These are phyloP conservation scores for Hyaloscypha variabilis DNA, from an alignment of 495 filamentous ascomycete genomes.

Conservation along the genomic window DNA sequence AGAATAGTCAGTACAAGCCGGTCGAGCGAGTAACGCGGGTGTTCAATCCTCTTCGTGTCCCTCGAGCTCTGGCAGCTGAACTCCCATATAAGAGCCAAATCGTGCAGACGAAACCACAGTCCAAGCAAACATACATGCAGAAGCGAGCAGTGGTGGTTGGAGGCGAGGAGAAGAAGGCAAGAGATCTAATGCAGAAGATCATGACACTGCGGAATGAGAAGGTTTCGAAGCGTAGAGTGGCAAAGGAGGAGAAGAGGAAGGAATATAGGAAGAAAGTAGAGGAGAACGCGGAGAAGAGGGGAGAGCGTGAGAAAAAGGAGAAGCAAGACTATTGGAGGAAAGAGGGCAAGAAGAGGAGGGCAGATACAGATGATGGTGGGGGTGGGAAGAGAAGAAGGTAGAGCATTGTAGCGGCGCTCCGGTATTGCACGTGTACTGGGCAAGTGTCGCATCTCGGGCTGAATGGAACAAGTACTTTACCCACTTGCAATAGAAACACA, in stretches of 20 bases:
- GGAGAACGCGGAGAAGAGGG: slow-evolving; percentile 79
- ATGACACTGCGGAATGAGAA: slow-evolving; percentile 91
- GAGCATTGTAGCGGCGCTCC: not conserved
- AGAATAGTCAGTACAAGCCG: slow-evolving; percentile 80
- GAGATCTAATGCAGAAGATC: slow-evolving; percentile 92
- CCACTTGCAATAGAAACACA: too few relatives aligned
- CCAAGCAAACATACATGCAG: slow-evolving; percentile 86
- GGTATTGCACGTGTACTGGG: not conserved
- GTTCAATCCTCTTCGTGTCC: slow-evolving; percentile 94
- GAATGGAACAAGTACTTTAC: not conserved
- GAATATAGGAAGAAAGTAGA: slow-evolving; percentile 79
- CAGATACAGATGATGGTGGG: slow-evolving; percentile 64
- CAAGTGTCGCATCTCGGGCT: not conserved
- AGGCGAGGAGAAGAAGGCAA: slow-evolving; percentile 83
- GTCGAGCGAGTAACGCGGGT: slow-evolving; percentile 80
- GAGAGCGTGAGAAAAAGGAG: slow-evolving; percentile 83
- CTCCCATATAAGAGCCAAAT: slow-evolving; percentile 95
- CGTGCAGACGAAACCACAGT: slow-evolving; percentile 74
- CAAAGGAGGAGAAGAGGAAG: slow-evolving; percentile 83
- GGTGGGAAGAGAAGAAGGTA: slow-evolving; percentile 62
- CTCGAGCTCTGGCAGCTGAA: slow-evolving; percentile 77
- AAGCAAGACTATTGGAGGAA: slow-evolving; percentile 89
- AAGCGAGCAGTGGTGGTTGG: slow-evolving; percentile 87
- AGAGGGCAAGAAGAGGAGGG: slow-evolving; percentile 93
- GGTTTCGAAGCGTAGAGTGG: slow-evolving; percentile 72